phyloP scores from a whole-genome alignment of 441 rosid species.

The Brassica hybrid region DNA sequence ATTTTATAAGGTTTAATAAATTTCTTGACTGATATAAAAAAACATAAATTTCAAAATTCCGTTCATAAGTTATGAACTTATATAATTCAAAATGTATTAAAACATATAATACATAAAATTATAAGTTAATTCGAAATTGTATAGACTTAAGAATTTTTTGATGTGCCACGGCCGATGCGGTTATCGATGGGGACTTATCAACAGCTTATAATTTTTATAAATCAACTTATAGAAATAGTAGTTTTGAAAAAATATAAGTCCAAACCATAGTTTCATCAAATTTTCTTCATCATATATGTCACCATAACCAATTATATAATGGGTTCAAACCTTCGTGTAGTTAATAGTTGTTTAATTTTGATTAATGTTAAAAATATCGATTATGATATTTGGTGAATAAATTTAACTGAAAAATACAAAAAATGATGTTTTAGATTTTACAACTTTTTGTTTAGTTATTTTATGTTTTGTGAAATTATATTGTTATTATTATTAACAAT shows the following conservation, averaged over 20 bases:
- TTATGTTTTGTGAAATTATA: neutral
- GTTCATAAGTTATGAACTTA: neutral
- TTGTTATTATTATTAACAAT: neutral
- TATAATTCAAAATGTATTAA: neutral
- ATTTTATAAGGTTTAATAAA: neutral
- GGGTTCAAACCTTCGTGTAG: neutral
- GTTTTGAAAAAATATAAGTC: neutral
- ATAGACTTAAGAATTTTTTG: neutral
- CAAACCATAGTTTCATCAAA: neutral
- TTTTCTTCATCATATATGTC: neutral
- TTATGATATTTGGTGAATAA: neutral
- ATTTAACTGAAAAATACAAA: neutral
- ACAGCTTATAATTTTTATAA: neutral
- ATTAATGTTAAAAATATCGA: neutral
- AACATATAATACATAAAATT: neutral
- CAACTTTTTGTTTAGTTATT: neutral
- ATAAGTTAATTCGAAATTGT: neutral
- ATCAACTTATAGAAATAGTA: neutral
- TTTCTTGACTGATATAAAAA: neutral
- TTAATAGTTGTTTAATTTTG: neutral
- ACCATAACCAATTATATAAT: neutral
- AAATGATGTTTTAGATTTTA: neutral
- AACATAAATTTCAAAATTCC: neutral
- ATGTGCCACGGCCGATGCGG: neutral
- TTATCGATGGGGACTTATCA: neutral